Evolutionary conservation across 805 yeast genomes (phyloP).

Genomic region (Metschnikowia baotianmanensis): DNA sequence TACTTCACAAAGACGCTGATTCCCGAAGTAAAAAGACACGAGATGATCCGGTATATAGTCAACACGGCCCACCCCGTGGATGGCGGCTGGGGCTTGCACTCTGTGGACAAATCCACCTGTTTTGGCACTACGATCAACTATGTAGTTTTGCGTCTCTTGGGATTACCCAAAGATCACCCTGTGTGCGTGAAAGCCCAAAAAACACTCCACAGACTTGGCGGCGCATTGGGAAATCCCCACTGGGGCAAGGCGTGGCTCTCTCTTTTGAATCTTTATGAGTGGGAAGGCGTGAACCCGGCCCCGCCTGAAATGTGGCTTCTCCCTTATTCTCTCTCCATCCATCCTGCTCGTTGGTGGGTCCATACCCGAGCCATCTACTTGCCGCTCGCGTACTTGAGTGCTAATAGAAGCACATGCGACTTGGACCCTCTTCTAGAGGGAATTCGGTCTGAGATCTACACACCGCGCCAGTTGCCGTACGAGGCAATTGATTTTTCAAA

Average conservation of each 20-base stretch:
- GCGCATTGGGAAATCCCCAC: slow-evolving; percentile 88
- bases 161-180: slow-evolving; percentile 69
- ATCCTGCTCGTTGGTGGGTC: slow-evolving; percentile 99
- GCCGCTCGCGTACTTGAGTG: slow-evolving; percentile 78
- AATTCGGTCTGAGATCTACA: slow-evolving; percentile 78
- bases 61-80: slow-evolving; percentile 95
- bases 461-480: slow-evolving; percentile 47
- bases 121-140: slow-evolving; percentile 92
- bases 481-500: slow-evolving; percentile 63
- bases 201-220: slow-evolving; percentile 73
- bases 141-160: slow-evolving; percentile 75
- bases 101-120: slow-evolving; percentile 89
- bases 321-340: slow-evolving; percentile 79
- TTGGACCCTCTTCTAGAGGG: slow-evolving; percentile 61
- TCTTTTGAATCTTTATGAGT: slow-evolving; percentile 71
- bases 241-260: slow-evolving; percentile 98
- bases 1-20: slow-evolving; percentile 70
- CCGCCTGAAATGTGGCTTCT: slow-evolving; percentile 93
- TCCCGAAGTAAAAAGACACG: slow-evolving; percentile 61
- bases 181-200: slow-evolving; percentile 74
- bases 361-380: slow-evolving; percentile 91
- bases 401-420: slow-evolving; percentile 53
- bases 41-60: slow-evolving; percentile 81
- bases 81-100: slow-evolving; percentile 99
- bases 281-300: slow-evolving; percentile 98